phyloP scores from a whole-genome alignment of 2,329 filamentous ascomycete species.

The Pseudogymnoascus verrucosus region DNA sequence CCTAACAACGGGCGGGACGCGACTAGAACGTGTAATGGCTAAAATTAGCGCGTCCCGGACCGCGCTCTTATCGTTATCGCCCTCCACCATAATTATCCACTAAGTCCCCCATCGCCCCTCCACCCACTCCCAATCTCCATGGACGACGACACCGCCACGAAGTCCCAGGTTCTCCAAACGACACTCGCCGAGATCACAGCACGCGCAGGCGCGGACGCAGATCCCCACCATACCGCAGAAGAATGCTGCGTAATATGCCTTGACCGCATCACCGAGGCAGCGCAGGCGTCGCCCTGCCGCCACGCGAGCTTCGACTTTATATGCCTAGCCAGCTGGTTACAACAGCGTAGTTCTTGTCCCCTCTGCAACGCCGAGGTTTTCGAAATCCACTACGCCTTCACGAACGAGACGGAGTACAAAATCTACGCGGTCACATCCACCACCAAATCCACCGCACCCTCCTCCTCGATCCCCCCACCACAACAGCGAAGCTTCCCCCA shows the following conservation, averaged over 20 bases:
- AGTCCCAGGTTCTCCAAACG: slow-evolving; percentile 35
- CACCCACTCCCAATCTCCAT: slow-evolving; percentile 15
- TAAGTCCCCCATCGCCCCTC: neutral
- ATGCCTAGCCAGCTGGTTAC: slow-evolving; percentile 76
- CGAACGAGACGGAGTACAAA: slow-evolving; percentile 43
- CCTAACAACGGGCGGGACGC: neutral
- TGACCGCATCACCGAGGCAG: slow-evolving; percentile 63
- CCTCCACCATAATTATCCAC: neutral
- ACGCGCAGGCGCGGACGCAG: slow-evolving; percentile 19
- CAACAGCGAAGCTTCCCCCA: slow-evolving; percentile 12
- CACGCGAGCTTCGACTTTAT: slow-evolving; percentile 79
- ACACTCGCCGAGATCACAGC: slow-evolving; percentile 35
- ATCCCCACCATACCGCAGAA: slow-evolving; percentile 26
- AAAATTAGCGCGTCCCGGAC: slow-evolving; percentile 1
- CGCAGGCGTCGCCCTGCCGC: slow-evolving; percentile 65
- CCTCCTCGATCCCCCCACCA: neutral
- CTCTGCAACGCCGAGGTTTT: slow-evolving; percentile 58
- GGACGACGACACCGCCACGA: slow-evolving; percentile 32
- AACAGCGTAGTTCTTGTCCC: slow-evolving; percentile 65
- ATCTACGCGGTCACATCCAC: slow-evolving; percentile 45
- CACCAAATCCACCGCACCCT: neutral
- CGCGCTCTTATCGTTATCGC: slow-evolving; percentile 5
- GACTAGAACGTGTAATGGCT: neutral
- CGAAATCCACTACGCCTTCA: slow-evolving; percentile 58
- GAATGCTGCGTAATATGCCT: slow-evolving; percentile 82